These are phyloP conservation scores for Fusarium tjaetaba DNA, from an alignment of 2,329 filamentous ascomycete species.

Conservation along the genomic window DNA sequence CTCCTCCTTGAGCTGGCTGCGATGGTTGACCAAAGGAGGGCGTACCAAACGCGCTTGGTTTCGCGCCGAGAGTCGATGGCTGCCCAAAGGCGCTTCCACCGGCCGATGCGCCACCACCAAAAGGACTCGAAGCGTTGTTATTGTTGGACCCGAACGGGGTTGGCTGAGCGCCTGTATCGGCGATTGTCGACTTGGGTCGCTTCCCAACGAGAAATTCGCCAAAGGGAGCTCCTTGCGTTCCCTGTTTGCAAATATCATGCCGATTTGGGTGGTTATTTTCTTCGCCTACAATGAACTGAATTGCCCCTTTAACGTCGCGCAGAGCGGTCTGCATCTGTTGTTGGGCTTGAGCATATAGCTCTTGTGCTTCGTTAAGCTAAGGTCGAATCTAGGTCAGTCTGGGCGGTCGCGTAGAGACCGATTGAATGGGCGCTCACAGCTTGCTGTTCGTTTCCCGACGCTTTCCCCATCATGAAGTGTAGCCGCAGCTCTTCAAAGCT, in stretches of 20 bases:
- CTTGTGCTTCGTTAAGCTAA: slow-evolving; percentile 69
- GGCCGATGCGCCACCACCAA: slow-evolving; percentile 47
- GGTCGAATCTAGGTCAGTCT: slow-evolving; percentile 31
- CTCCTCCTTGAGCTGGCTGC: slow-evolving; percentile 46
- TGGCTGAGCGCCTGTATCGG: slow-evolving; percentile 43
- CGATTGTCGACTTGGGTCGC: slow-evolving; percentile 41
- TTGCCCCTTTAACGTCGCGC: slow-evolving; percentile 75
- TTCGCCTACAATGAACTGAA: slow-evolving; percentile 73
- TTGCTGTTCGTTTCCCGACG: slow-evolving; percentile 67
- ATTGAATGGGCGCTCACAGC: slow-evolving; percentile 54
- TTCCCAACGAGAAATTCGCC: slow-evolving; percentile 57
- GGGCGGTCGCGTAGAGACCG: not conserved
- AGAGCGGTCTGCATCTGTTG: slow-evolving; percentile 78
- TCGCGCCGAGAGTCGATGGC: slow-evolving; percentile 46
- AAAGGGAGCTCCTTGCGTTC: slow-evolving; percentile 55
- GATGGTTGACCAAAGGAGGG: slow-evolving; percentile 51
- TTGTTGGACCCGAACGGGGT: slow-evolving; percentile 56
- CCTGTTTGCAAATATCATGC: slow-evolving; percentile 67
- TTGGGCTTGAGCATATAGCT: slow-evolving; percentile 70
- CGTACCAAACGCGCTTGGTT: slow-evolving; percentile 45
- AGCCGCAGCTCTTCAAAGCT: slow-evolving; percentile 89
- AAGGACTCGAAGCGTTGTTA: slow-evolving; percentile 40
- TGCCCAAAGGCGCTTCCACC: slow-evolving; percentile 48
- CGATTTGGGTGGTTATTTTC: slow-evolving; percentile 81
- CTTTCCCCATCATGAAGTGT: slow-evolving; percentile 71